Evolutionary conservation across 345 rosid genomes (phyloP).

Genomic region (Eucalyptus decipiens): DNA sequence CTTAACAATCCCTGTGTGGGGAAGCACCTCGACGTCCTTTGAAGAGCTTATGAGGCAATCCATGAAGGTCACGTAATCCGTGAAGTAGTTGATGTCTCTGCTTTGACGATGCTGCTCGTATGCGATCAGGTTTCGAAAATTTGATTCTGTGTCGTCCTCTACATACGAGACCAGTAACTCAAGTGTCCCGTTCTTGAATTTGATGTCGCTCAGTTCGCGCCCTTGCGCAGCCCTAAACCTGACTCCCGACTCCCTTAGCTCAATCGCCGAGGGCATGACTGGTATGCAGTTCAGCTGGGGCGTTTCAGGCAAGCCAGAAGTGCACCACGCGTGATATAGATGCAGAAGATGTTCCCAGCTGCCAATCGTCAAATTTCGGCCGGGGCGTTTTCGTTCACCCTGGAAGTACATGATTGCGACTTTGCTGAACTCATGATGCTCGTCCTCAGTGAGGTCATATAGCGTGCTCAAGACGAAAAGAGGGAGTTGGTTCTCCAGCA

Average conservation of each 20-base stretch:
- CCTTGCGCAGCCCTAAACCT: no score
- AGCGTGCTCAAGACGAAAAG: neutral
- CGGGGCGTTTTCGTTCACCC: neutral
- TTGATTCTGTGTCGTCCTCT: accelerated
- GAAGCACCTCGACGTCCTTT: neutral
- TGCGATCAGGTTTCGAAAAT: no score
- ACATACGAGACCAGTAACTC: accelerated
- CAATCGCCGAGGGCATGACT: accelerated
- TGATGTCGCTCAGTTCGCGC: accelerated
- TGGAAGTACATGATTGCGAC: accelerated
- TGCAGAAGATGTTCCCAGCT: neutral
- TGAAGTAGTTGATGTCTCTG: no score
- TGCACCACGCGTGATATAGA: accelerated
- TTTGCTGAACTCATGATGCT: accelerated
- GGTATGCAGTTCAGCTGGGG: accelerated
- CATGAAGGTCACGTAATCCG: accelerated
- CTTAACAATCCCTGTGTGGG: accelerated
- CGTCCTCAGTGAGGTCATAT: neutral
- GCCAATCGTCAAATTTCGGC: neutral
- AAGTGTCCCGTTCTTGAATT: neutral
- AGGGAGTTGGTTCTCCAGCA: neutral
- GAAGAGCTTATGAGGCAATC: neutral
- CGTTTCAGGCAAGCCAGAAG: accelerated
- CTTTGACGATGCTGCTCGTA: no score
- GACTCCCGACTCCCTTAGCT: neutral